Percentiles rank a stretch among this genome's conserved stretches.
Evolutionary conservation across 305 asterid species (phyloP).

Genomic region (Fraxinus sp.): DNA sequence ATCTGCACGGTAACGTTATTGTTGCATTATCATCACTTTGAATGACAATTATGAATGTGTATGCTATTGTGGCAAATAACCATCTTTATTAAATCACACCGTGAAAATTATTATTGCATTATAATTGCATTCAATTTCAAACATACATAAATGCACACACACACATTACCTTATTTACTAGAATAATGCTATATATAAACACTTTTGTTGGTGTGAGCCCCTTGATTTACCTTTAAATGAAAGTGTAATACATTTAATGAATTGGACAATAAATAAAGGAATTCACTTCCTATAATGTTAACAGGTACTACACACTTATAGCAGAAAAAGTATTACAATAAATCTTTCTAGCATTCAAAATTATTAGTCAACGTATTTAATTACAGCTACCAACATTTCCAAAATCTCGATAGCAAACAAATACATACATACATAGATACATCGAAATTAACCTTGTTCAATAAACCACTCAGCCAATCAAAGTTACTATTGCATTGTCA

Average conservation of each 20-base stretch:
- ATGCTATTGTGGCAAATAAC: neutral
- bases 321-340: neutral
- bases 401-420: neutral
- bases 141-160: neutral
- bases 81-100: neutral
- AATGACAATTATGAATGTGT: neutral
- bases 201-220: neutral
- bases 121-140: neutral
- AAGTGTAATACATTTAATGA: neutral
- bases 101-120: neutral
- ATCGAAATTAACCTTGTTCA: neutral
- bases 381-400: neutral
- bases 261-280: neutral
- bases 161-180: neutral
- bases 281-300: neutral
- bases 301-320: neutral
- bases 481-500: neutral
- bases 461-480: neutral
- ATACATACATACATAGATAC: neutral
- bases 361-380: neutral
- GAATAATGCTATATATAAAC: too few relatives aligned
- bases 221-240: neutral
- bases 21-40: neutral
- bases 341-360: neutral
- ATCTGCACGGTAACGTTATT: neutral